Percentiles rank a stretch among this genome's conserved stretches.
Conservation (phyloP, 441 rosid species). For the Metrosideros polymorpha region DNA sequence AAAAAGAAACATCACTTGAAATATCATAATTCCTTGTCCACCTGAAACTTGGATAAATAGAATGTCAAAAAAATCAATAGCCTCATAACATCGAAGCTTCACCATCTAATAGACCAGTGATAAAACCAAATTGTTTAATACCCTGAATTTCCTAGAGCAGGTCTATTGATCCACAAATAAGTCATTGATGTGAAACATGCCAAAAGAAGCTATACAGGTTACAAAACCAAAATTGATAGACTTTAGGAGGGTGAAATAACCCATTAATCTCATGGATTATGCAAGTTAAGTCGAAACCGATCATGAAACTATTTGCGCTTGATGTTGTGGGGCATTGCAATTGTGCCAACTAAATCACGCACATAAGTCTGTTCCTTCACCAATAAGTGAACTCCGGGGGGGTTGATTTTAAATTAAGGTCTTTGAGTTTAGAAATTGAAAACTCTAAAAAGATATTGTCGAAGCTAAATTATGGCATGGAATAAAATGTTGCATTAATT, state of each 20-base stretch:
- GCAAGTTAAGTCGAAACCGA: not conserved
- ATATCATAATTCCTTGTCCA: not conserved
- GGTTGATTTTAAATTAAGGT: not conserved
- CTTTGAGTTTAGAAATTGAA: not conserved
- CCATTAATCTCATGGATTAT: not conserved
- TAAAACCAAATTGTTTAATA: not conserved
- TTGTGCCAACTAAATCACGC: not conserved
- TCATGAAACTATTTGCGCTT: not conserved
- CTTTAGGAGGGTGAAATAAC: not conserved
- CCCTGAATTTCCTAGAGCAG: not conserved
- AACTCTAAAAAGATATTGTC: not conserved
- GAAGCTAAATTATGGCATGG: not conserved
- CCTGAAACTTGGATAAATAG: not conserved
- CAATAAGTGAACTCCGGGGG: not conserved
- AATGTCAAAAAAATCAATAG: not conserved
- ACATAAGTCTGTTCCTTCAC: not conserved
- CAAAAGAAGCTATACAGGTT: not conserved
- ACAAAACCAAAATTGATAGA: not conserved
- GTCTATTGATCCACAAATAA: not conserved
- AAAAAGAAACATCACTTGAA: not conserved
- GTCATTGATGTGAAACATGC: not conserved
- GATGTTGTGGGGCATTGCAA: not conserved
- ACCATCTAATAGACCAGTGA: not conserved
- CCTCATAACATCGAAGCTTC: not conserved
- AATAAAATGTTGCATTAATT: not conserved